Conservation (phyloP, 2,329 filamentous ascomycete species). For the Paraphaeosphaeria minitans region DNA sequence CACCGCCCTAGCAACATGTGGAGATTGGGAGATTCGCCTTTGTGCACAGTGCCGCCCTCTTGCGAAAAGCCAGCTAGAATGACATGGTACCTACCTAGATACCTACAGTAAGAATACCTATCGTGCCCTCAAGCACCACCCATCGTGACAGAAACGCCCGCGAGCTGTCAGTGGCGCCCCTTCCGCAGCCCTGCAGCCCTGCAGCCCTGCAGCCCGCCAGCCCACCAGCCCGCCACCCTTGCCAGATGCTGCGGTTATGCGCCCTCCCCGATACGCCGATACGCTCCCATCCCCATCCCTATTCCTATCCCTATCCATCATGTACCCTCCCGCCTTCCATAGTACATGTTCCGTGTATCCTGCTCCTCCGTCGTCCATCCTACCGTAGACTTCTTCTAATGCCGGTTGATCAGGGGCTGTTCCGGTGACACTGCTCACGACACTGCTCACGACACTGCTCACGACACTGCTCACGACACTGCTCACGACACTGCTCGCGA, state of each 20-base stretch:
- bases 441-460: too few relatives aligned
- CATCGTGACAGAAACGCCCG: neutral
- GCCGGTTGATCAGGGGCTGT: too few relatives aligned
- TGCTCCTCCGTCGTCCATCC: too few relatives aligned
- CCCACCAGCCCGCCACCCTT: neutral
- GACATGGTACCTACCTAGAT: too few relatives aligned
- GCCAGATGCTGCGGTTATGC: neutral
- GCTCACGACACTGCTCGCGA: too few relatives aligned
- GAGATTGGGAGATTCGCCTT: conserved; percentile 13
- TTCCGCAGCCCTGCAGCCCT: conserved; percentile 8
- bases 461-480: too few relatives aligned
- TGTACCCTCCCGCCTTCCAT: conserved; percentile 5
- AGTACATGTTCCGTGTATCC: too few relatives aligned
- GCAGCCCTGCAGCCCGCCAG: conserved; percentile 3
- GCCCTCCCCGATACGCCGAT: neutral
- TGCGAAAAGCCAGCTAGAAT: neutral
- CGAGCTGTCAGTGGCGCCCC: conserved; percentile 8
- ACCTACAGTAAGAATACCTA: too few relatives aligned
- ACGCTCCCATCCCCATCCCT: too few relatives aligned
- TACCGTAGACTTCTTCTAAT: too few relatives aligned
- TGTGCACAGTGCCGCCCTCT: conserved; percentile 9
- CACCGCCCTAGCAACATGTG: conserved; percentile 8
- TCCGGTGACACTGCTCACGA: too few relatives aligned
- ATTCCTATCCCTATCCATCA: conserved; percentile 2
- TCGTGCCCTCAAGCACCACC: neutral